These are phyloP conservation scores for Sporothrix pallida DNA, from an alignment of 2,329 filamentous ascomycete species.

Conservation along the genomic window DNA sequence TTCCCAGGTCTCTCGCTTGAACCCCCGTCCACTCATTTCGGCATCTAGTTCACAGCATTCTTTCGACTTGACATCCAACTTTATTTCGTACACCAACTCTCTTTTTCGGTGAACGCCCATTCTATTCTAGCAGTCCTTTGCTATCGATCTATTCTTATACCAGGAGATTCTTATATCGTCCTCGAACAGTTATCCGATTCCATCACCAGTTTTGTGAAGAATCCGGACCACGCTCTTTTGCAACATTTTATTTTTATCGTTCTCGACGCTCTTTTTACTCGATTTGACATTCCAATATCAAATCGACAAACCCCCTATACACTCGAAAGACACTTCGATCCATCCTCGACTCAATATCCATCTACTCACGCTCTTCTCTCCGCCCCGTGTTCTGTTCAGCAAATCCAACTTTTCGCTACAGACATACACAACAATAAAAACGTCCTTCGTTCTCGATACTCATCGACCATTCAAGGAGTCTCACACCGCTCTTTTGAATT, in stretches of 20 bases:
- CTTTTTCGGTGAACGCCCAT: slow-evolving; percentile 35
- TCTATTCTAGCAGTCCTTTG: slow-evolving; percentile 25
- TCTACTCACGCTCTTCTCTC: not conserved
- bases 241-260: slow-evolving; percentile 35
- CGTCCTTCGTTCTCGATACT: slow-evolving; percentile 23
- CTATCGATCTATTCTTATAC: slow-evolving; percentile 26
- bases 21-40: slow-evolving; percentile 60
- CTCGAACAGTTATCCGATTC: slow-evolving; percentile 2
- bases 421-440: slow-evolving; percentile 25
- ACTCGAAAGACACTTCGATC: slow-evolving; percentile 2
- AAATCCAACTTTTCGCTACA: slow-evolving; percentile 36
- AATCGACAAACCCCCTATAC: not conserved
- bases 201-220: slow-evolving; percentile 32
- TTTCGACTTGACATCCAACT: slow-evolving; percentile 44
- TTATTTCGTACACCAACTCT: slow-evolving; percentile 43
- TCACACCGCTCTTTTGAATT: not conserved
- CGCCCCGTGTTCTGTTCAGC: slow-evolving; percentile 16
- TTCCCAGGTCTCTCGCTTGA: slow-evolving; percentile 40
- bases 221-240: slow-evolving; percentile 49
- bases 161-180: slow-evolving; percentile 4
- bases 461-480: slow-evolving; percentile 1
- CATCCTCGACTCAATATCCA: not conserved
- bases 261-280: slow-evolving; percentile 21
- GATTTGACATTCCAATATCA: not conserved
- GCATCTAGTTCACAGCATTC: slow-evolving; percentile 53